These are phyloP conservation scores for Yamadazyma kanchanaburiensis DNA, from an alignment of 1,139 yeast species.

Conservation along the genomic window DNA sequence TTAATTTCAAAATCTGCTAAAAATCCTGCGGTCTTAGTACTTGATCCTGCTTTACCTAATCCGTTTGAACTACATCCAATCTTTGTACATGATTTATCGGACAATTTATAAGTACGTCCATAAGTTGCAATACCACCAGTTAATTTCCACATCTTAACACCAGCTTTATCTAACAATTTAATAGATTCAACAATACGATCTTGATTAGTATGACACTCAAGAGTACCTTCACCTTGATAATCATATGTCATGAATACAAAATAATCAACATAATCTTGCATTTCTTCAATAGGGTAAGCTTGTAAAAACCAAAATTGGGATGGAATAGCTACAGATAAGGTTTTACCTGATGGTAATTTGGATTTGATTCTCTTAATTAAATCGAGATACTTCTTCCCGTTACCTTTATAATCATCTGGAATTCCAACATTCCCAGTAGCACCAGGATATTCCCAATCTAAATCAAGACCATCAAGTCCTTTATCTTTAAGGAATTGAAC, in stretches of 20 bases:
- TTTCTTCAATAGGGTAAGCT: conserved; percentile 11
- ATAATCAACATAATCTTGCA: conserved; percentile 15
- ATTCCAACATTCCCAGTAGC: conserved; percentile 10
- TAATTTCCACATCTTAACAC: conserved; percentile 15
- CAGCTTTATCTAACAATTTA: conserved; percentile 16
- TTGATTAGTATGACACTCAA: conserved; percentile 15
- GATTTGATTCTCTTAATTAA: conserved; percentile 12
- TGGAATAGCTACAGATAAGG: conserved; percentile 19
- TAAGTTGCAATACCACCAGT: conserved; percentile 20
- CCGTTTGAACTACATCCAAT: conserved; percentile 4
- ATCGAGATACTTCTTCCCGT: conserved; percentile 13
- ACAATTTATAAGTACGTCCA: conserved; percentile 12
- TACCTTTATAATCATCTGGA: conserved; percentile 10
- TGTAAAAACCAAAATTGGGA: conserved; percentile 12
- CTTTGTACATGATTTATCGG: conserved; percentile 5
- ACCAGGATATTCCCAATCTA: conserved; percentile 22
- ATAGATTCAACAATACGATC: conserved; percentile 8
- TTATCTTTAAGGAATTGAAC: conserved; percentile 12
- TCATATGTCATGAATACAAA: conserved; percentile 18
- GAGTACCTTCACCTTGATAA: conserved; percentile 3
- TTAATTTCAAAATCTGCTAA: conserved; percentile 13
- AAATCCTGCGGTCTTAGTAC: conserved; percentile 11
- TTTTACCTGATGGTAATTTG: conserved; percentile 11
- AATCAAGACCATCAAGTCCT: conserved; percentile 18
- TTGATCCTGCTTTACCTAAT: conserved; percentile 4